Conservation (phyloP, 345 rosid species). For the Bruguiera gymnorhiza region DNA sequence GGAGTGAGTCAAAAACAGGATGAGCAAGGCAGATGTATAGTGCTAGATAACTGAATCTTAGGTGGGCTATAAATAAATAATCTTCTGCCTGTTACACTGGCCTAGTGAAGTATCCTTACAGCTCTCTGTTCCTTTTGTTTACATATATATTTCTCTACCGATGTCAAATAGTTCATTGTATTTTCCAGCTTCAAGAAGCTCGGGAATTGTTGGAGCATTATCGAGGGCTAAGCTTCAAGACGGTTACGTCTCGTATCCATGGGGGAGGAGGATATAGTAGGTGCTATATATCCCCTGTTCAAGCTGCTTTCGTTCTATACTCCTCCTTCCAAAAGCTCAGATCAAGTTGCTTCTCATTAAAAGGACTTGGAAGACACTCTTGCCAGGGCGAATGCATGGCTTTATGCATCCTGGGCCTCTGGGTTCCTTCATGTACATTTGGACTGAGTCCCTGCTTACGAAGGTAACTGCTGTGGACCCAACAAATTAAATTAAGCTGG, state of each 20-base stretch:
- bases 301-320: conserved; percentile 78
- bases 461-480: conserved; percentile 48
- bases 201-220: conserved; percentile 74
- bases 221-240: conserved; percentile 74
- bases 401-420: conserved; percentile 66
- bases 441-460: conserved; percentile 87
- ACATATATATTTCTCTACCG: too few species aligned
- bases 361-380: conserved; percentile 92
- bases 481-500: neutral
- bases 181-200: conserved; percentile 64
- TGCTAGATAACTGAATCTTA: too few species aligned
- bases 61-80: too few species aligned
- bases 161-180: too few species aligned
- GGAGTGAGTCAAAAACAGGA: too few species aligned
- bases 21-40: too few species aligned
- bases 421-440: conserved; percentile 93
- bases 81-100: too few species aligned
- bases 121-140: too few species aligned
- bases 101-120: too few species aligned
- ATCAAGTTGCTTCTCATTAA: conserved; percentile 65
- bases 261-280: conserved; percentile 71
- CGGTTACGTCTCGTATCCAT: conserved; percentile 86
- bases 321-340: conserved; percentile 89
- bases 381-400: conserved; percentile 89
- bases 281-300: conserved; percentile 63